Conservation (phyloP, 2,329 filamentous ascomycete genomes). For the Sporothrix variecibatus region DNA sequence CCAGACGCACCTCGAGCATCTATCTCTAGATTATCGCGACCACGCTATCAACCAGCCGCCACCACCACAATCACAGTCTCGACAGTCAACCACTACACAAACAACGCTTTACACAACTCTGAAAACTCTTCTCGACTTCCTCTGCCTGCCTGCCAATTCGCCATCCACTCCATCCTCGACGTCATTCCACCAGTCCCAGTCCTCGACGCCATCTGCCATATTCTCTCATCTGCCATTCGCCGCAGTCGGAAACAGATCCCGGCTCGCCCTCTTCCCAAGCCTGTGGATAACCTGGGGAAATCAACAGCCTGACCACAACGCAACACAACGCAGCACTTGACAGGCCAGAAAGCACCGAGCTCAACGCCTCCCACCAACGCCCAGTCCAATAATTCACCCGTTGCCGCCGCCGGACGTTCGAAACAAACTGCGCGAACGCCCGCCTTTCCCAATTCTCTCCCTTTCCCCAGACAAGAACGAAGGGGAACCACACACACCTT, state of each 20-base stretch:
- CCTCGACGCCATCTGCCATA: not conserved
- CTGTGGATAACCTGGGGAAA: constrained; percentile 20
- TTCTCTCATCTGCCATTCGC: not conserved
- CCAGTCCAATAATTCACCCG: not conserved
- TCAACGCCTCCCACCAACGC: not conserved
- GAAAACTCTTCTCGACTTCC: not conserved
- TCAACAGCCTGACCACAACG: not conserved
- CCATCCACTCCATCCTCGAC: constrained; percentile 12
- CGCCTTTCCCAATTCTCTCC: not conserved
- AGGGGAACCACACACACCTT: constrained; percentile 6
- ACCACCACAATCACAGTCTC: not conserved
- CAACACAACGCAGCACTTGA: not conserved
- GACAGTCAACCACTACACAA: too few species aligned
- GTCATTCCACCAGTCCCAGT: not conserved
- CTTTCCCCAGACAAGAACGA: constrained; percentile 8
- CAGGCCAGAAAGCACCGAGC: not conserved
- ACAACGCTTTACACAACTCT: too few species aligned
- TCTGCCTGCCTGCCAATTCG: not conserved
- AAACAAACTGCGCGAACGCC: not conserved
- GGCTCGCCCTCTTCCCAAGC: not conserved
- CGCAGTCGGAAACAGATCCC: not conserved
- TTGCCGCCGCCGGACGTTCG: constrained; percentile 7
- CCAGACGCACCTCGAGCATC: not conserved
- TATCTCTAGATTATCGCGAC: not conserved
- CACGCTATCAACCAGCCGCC: not conserved